A percentile compares a stretch with the other conserved stretches of the same genome.
Evolutionary conservation across 2,329 filamentous ascomycete genomes (phyloP).

Genomic region (Celoporthe dispersa): DNA sequence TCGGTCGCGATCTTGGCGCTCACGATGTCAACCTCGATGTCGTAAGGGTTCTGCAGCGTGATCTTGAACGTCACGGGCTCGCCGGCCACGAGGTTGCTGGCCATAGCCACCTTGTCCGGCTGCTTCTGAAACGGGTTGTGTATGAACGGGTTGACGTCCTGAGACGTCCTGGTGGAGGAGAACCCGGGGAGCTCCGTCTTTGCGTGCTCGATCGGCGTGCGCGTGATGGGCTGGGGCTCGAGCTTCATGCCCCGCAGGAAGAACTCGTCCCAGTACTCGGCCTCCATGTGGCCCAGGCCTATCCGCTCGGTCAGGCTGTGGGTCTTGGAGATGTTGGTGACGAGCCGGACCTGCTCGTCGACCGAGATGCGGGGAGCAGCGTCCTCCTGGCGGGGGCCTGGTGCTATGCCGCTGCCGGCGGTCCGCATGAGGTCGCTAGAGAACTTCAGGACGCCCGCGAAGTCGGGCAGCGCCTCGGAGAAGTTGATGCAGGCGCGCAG

Average conservation of each 20-base stretch:
- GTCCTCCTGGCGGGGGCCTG: slow-evolving; percentile 70
- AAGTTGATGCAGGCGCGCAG: slow-evolving; percentile 90
- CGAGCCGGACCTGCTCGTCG: slow-evolving; percentile 85
- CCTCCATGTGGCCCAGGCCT: slow-evolving; percentile 70
- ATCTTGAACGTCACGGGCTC: slow-evolving; percentile 80
- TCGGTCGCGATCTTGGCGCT: slow-evolving; percentile 75
- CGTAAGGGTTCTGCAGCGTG: slow-evolving; percentile 90
- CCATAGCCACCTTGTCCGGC: slow-evolving; percentile 60
- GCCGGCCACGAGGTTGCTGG: slow-evolving; percentile 75
- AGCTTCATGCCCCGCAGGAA: slow-evolving; percentile 78
- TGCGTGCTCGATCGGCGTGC: slow-evolving; percentile 69
- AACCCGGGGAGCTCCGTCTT: slow-evolving; percentile 58
- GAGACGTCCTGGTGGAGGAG: slow-evolving; percentile 55
- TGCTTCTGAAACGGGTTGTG: slow-evolving; percentile 90
- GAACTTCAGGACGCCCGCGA: slow-evolving; percentile 85
- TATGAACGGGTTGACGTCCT: slow-evolving; percentile 82
- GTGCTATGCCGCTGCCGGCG: slow-evolving; percentile 79
- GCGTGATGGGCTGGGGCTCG: slow-evolving; percentile 62
- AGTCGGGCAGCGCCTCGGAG: slow-evolving; percentile 91
- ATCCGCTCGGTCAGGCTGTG: slow-evolving; percentile 76
- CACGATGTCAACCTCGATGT: slow-evolving; percentile 90
- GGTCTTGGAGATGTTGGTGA: slow-evolving; percentile 84
- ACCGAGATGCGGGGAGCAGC: slow-evolving; percentile 70
- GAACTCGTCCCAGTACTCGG: slow-evolving; percentile 98
- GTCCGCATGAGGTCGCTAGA: slow-evolving; percentile 83